A percentile compares a stretch with the other conserved stretches of the same genome.
Evolutionary conservation across 768 basidiomycete species (phyloP).

Genomic region (Rhodotorula diobovata): DNA sequence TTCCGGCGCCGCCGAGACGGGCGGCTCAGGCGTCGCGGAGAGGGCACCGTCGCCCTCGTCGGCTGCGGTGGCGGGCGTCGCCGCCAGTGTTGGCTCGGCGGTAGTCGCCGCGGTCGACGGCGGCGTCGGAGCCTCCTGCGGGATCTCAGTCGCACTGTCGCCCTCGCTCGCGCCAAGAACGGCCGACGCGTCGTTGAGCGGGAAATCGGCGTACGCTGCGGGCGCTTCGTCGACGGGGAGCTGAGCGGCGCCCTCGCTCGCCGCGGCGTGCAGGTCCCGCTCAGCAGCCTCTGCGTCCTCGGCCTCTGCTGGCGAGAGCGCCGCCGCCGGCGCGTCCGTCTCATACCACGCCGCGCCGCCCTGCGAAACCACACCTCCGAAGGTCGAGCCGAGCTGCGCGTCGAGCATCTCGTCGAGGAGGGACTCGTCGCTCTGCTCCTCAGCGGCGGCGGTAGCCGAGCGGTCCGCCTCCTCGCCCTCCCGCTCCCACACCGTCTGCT

Average conservation of each 20-base stretch:
- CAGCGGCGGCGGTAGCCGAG: not conserved
- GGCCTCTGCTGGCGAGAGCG: no score
- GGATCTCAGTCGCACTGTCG: not conserved
- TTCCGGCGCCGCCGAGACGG: not conserved
- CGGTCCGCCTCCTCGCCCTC: not conserved
- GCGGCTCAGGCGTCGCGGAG: not conserved
- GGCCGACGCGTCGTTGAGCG: no score
- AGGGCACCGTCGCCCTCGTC: not conserved
- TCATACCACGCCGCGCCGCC: not conserved
- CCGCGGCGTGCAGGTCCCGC: no score
- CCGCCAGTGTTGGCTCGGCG: not conserved
- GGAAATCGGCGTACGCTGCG: no score
- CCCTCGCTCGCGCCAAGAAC: no score
- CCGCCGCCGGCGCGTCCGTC: no score
- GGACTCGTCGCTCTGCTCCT: not conserved
- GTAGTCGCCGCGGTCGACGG: not conserved
- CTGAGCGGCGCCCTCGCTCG: no score
- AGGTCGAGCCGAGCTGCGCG: not conserved
- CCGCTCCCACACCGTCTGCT: not conserved
- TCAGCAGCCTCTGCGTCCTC: no score
- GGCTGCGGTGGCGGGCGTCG: no score
- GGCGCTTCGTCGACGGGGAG: not conserved
- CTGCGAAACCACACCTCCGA: not conserved
- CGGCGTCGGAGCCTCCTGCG: not conserved
- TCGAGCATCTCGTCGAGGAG: constrained; percentile 16